Evolutionary conservation across 345 rosid genomes (phyloP).

Genomic region (Citrus glauca): DNA sequence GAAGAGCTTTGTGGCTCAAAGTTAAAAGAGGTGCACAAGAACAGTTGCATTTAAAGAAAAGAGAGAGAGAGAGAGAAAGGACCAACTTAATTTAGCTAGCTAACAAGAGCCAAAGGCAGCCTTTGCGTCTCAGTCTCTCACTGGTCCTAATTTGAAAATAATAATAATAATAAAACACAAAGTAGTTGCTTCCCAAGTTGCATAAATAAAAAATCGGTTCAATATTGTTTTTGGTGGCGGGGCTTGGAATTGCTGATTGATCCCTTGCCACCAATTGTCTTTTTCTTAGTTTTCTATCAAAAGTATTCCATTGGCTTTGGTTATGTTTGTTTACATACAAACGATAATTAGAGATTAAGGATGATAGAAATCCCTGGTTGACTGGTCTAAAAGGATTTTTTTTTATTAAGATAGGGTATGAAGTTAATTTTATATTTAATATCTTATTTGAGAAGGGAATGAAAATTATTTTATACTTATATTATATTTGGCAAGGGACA

Average conservation of each 20-base stretch:
- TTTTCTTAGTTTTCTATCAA: background rate
- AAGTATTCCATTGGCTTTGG: background rate
- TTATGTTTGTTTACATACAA: too few relatives aligned
- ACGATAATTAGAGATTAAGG: too few relatives aligned
- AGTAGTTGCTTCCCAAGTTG: background rate
- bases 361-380: too few relatives aligned
- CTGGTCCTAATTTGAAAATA: constrained; percentile 15
- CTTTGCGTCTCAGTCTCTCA: background rate
- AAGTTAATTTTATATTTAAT: too few relatives aligned
- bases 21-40: constrained; percentile 3
- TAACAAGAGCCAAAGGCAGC: constrained; percentile 16
- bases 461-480: too few relatives aligned
- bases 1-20: constrained; percentile 18
- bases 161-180: too few relatives aligned
- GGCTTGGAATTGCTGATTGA: background rate
- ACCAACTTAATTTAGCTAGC: constrained; percentile 15
- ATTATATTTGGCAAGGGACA: too few relatives aligned
- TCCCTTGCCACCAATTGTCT: background rate
- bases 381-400: too few relatives aligned
- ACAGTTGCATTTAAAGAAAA: constrained; percentile 12
- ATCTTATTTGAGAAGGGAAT: too few relatives aligned
- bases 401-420: too few relatives aligned
- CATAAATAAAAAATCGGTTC: background rate
- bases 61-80: background rate
- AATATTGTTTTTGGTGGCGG: background rate